Base-by-base conservation (phyloP, 1,284 basidiomycete species). In the Puccinia triticina region DNA sequence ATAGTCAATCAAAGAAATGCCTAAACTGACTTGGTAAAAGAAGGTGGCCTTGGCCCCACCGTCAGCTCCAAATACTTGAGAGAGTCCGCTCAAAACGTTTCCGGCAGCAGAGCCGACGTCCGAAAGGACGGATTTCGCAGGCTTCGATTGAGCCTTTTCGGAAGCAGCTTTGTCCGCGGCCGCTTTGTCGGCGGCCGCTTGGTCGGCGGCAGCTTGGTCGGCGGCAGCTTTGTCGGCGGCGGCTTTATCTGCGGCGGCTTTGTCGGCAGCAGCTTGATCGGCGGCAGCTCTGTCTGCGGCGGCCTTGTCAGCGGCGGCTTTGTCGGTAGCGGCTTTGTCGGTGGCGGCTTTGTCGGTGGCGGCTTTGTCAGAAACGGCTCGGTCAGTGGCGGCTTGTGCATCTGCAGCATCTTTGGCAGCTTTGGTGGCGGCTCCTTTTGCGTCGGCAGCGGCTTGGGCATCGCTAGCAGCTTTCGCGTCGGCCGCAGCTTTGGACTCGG, bases 1-100 rank as follows among this genome's bases (percentile, higher is more conserved):
- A 12, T 12, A 66, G 61, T 66, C 21, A 66, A 66, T 43, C 40
- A 4, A 43, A 43, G 40, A 43, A 43, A 12, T 43, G 12, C 7
- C 7, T 43, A 50, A 53, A 37, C 79, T 61, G 18, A 81, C 79
- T 71, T 81, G 79, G 46, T 46, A 81, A 53, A 81, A 81, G 23
- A 40, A 81, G n/a, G 79, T 81, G 23, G 53, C 79, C 40, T 82
- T 74, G 4, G 79, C 69, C n/a, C 43, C 72, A 34, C 79, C 79
- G 34, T 82, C 79, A 11, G 40, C 10, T 7, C 79, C 79, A 72
- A 37, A 82, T 7, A 82, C 79, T 23, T 82, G 55, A 14, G 79
- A 82, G 16, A 82, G 5, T 14, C 69, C 79, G 12, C 34, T 34
- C 8, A 82, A 29, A 12, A 46, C 73, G 29, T 61, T 64, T 26